phyloP scores from a whole-genome alignment of 2,329 filamentous ascomycete genomes.

The Gyromitra esculenta region DNA sequence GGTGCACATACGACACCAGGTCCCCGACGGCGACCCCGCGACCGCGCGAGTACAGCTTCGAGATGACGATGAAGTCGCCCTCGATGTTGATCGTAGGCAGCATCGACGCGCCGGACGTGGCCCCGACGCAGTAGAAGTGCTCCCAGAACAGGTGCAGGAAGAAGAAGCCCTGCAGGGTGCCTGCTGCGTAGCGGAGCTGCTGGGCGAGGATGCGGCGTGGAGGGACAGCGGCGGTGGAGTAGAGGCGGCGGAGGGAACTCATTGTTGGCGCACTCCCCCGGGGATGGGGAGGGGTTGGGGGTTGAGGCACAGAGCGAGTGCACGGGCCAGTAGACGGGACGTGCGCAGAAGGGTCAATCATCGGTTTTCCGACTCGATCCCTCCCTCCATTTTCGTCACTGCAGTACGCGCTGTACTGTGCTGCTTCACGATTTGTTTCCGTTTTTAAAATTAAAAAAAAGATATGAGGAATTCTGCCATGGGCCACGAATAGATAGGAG shows the following conservation, averaged over 20 bases:
- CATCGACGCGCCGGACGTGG: slow-evolving; percentile 82
- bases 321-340: not conserved
- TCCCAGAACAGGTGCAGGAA: slow-evolving; percentile 67
- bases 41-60: slow-evolving; percentile 74
- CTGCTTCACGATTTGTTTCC: not conserved
- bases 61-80: slow-evolving; percentile 75
- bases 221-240: not conserved
- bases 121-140: slow-evolving; percentile 71
- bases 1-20: slow-evolving; percentile 80
- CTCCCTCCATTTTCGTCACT: not conserved
- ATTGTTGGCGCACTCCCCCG: not conserved
- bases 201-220: slow-evolving; percentile 29
- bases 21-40: slow-evolving; percentile 79
- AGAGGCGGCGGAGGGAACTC: not conserved
- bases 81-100: slow-evolving; percentile 78
- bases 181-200: slow-evolving; percentile 61
- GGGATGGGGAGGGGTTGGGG: not conserved
- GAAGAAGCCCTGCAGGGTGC: slow-evolving; percentile 64
- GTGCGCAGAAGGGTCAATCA: not conserved
- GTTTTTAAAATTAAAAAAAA: not conserved
- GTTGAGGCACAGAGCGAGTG: not conserved
- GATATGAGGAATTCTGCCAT: not conserved
- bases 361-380: not conserved
- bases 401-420: too few species aligned
- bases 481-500: not conserved